Conservation (phyloP, 495 filamentous ascomycete genomes). For the Penicillium psychrofluorescens region DNA sequence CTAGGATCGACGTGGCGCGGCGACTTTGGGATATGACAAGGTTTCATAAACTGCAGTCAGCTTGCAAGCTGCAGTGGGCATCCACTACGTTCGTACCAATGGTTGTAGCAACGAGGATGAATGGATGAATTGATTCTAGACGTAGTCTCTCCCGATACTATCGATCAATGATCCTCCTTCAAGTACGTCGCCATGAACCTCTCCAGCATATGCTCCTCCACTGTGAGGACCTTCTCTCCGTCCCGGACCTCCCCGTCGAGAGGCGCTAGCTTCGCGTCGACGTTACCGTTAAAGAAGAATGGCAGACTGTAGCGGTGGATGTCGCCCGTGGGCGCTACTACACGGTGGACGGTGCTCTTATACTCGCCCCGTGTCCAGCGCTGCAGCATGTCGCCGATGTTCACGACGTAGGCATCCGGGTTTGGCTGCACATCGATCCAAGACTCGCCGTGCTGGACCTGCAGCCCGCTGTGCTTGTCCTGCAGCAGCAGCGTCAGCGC, state of each 20-base stretch:
- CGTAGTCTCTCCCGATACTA: too few relatives aligned
- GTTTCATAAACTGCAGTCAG: too few relatives aligned
- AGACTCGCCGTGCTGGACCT: conserved; percentile 20
- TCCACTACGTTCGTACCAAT: too few relatives aligned
- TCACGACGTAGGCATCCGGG: conserved; percentile 25
- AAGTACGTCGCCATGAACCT: conserved; percentile 8
- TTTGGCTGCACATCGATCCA: conserved; percentile 24
- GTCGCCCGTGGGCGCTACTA: conserved; percentile 20
- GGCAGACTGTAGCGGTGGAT: conserved; percentile 35
- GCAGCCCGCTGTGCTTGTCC: conserved; percentile 20
- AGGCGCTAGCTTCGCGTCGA: conserved; percentile 16
- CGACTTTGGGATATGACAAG: too few relatives aligned
- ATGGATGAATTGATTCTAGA: too few relatives aligned
- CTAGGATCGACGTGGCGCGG: too few relatives aligned
- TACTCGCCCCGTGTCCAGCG: conserved; percentile 19
- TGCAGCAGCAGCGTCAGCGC: conserved; percentile 32
- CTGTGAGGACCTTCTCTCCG: conserved; percentile 11
- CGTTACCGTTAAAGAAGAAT: conserved; percentile 35
- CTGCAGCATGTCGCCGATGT: conserved; percentile 27
- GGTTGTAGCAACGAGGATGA: too few relatives aligned
- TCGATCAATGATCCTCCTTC: too few relatives aligned
- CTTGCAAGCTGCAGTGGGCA: too few relatives aligned
- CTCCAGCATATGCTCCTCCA: conserved; percentile 22
- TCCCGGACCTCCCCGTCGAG: conserved; percentile 8
- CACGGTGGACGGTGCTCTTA: conserved; percentile 28